Base-by-base conservation (phyloP, 2,329 filamentous ascomycete species). In the Ascocoryne sarcoides region DNA sequence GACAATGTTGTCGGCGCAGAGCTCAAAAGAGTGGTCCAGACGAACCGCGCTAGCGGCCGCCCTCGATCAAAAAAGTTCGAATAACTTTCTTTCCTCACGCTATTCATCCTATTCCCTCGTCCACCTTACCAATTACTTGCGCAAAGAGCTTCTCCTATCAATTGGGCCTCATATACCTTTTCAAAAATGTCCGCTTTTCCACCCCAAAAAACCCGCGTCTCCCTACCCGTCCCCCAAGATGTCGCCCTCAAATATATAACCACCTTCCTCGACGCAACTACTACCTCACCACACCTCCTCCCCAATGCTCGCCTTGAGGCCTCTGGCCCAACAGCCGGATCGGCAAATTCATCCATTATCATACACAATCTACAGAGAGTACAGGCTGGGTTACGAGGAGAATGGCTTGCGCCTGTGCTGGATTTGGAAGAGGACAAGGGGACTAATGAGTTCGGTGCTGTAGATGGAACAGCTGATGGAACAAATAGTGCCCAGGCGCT, bases 361-460 rank as follows among this genome's bases (percentile, higher is more conserved):
- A 60, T 76, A 38, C 68, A 73, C 53, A 70, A 74, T 50, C 55
- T 76, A 33, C 61, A 66, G 28, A 64, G 73, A 35, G 66, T 76
- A 7, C 68, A 70, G 46, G 65, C 66, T 4, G 72, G 72, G 0
- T 48, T 76, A 43, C 55, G 61, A 15, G 73, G 73, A 16, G 71
- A 75, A 56, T 64, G 62, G 46, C 53, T 74, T 18, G 67, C 55
- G 40, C 55, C 64, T 7, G 60, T 54, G 21, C 54, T 66, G 8
- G 66, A 69, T 45, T 45, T 60, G 5, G n/a, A n/a, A n/a, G n/a
- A n/a, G n/a, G 61, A 60, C 15, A 54, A 55, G 17, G 42, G 29
- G 10, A 39, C 53, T 4, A 43, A 36, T 5, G 33, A 32, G 10
- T 48, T 46, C 2, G 30, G 34, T 2, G 44, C 46, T n/a, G 59